Evolutionary conservation across 768 basidiomycete species (phyloP), one percentile per base, ranked within the genome.

Genomic region (Tylopilus rubrobrunneus): DNA sequence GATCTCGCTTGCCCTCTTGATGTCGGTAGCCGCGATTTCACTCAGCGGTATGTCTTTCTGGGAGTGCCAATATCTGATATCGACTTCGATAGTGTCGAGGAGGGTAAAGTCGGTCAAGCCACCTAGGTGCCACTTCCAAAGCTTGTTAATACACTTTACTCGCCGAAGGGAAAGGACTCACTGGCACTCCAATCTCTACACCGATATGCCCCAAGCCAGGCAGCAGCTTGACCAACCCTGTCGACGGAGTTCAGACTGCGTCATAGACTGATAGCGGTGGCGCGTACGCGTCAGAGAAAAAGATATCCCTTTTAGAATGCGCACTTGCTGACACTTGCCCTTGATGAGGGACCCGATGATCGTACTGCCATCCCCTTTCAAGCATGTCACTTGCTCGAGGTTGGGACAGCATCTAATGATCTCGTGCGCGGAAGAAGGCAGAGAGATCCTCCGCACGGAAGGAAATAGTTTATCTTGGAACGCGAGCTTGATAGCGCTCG

Each of bases 391-490:
- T 39, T 39, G n/a, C 39, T 19, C 39, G 7, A 39, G 7, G 8
- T 39, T 39, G n/a, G n/a, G 39, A 39, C 39, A 39, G n/a, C 39
- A 17, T 39, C n/a, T 39, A 9, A 39, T 10, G n/a, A 39, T 39
- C 39, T 49, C 40, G 21, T 56, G 55, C 27, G 46, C 52, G 17
- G 41, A 49, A 11, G 17, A 43, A 29, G 52, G 51, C 2, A 56
- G 33, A n/a, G 31, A 29, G 28, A 58, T 53, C 29, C 33, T 63
- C 47, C 45, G 45, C 11, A 56, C 55, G 0, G 46, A 39, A 4
- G 56, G 57, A 31, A 63, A 54, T 51, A 7, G 47, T 47, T 41
- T 51, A 5, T 45, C 51, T 45, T 42, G 23, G n/a, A 63, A 56
- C 28, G 15, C 45, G 9, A 50, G 28, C 47, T 53, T 52, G 48